These are phyloP conservation scores for Galerina sulciceps DNA, from an alignment of 768 basidiomycete genomes.

Conservation along the genomic window DNA sequence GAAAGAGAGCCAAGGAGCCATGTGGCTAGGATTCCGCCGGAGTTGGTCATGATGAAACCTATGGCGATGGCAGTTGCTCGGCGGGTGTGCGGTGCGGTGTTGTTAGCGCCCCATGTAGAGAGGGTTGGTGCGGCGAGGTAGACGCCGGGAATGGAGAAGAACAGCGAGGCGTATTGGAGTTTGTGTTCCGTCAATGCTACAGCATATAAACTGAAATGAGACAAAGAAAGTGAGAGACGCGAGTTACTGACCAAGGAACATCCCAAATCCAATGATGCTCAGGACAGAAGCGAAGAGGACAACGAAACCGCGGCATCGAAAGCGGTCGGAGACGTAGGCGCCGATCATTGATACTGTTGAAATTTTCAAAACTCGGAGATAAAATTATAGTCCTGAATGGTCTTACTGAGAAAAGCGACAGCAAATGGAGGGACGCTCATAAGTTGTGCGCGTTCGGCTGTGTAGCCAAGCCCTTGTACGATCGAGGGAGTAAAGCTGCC, in stretches of 20 bases:
- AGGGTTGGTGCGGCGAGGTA: slow-evolving; percentile 59
- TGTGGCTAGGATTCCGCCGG: slow-evolving; percentile 63
- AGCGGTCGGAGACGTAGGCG: slow-evolving; percentile 57
- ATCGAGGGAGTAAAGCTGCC: slow-evolving; percentile 75
- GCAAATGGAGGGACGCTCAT: slow-evolving; percentile 67
- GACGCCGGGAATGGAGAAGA: slow-evolving; percentile 55
- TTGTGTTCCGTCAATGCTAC: slow-evolving; percentile 40
- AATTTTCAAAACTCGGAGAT: neutral
- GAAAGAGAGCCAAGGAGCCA: slow-evolving; percentile 62
- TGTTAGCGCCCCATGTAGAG: slow-evolving; percentile 66
- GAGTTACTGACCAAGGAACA: slow-evolving; percentile 52
- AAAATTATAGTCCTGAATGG: neutral
- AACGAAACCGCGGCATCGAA: slow-evolving; percentile 51
- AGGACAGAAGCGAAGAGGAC: slow-evolving; percentile 48
- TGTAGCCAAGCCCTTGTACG: slow-evolving; percentile 63
- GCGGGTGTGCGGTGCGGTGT: slow-evolving; percentile 56
- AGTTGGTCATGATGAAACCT: slow-evolving; percentile 60
- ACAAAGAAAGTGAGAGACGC: neutral
- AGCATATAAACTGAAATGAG: neutral
- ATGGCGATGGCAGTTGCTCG: slow-evolving; percentile 64
- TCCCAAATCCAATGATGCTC: slow-evolving; percentile 53
- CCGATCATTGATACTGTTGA: slow-evolving; percentile 34
- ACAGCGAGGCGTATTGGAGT: slow-evolving; percentile 58
- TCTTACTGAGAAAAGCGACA: slow-evolving; percentile 50
- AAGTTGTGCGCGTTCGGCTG: slow-evolving; percentile 56